These are phyloP conservation scores for Chrysoporthe cubensis DNA, from an alignment of 2,329 filamentous ascomycete species.

Conservation along the genomic window DNA sequence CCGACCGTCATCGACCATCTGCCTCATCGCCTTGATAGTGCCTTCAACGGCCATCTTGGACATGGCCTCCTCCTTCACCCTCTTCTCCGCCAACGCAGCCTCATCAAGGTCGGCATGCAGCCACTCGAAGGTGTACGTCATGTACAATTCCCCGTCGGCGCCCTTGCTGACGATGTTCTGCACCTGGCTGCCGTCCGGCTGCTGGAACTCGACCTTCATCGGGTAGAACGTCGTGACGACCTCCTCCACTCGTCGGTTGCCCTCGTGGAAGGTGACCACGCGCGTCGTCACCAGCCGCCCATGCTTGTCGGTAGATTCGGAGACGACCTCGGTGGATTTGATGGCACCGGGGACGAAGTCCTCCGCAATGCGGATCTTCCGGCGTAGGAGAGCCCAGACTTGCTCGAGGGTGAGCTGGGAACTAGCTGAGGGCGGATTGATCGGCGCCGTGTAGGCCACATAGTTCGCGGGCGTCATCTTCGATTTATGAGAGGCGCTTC, in stretches of 20 bases:
- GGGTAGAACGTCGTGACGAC: constrained; percentile 32
- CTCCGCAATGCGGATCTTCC: constrained; percentile 38
- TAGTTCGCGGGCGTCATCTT: constrained; percentile 24
- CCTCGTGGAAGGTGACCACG: constrained; percentile 37
- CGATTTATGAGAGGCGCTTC: not conserved
- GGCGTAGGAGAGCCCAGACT: constrained; percentile 30
- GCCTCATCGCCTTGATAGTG: constrained; percentile 18
- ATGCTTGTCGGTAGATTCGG: constrained; percentile 32
- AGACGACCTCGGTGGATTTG: constrained; percentile 35
- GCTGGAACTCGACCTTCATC: constrained; percentile 36
- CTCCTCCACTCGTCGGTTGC: too few species aligned
- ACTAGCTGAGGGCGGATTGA: constrained; percentile 19
- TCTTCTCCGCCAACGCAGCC: constrained; percentile 9
- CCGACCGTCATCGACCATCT: constrained; percentile 18
- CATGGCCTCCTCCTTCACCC: constrained; percentile 16
- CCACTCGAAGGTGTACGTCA: constrained; percentile 29
- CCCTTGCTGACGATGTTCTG: constrained; percentile 32
- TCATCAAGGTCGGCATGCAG: constrained; percentile 16
- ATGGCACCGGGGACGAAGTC: constrained; percentile 38
- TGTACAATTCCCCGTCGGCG: constrained; percentile 19
- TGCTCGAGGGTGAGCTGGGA: constrained; percentile 19
- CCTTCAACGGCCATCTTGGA: constrained; percentile 24
- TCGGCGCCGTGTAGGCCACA: constrained; percentile 22
- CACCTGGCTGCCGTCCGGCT: constrained; percentile 35
- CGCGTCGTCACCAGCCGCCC: constrained; percentile 36